Conservation (phyloP, 2,329 filamentous ascomycete genomes). For the Chaetomium globosum region DNA sequence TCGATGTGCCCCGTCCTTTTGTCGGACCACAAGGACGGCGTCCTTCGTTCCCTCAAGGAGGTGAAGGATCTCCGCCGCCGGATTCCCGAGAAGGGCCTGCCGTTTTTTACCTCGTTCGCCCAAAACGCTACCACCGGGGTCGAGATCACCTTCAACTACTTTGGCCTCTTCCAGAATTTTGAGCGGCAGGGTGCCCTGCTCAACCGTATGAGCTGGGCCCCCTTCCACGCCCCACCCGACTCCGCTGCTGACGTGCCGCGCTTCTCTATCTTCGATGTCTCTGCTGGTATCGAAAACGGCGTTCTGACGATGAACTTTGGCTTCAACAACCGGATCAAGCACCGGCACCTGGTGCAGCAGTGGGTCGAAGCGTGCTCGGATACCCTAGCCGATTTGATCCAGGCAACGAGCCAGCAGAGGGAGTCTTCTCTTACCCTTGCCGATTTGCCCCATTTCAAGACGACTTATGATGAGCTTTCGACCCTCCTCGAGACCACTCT, state of each 20-base stretch:
- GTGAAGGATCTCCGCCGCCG: slow-evolving; percentile 4
- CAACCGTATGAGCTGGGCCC: slow-evolving; percentile 21
- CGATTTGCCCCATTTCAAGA: slow-evolving; percentile 40
- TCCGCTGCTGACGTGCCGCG: slow-evolving; percentile 16
- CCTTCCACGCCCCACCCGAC: slow-evolving; percentile 12
- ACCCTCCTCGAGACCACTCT: slow-evolving; percentile 19
- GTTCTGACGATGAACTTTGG: slow-evolving; percentile 16
- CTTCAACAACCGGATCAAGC: slow-evolving; percentile 20
- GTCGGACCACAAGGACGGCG: slow-evolving; percentile 16
- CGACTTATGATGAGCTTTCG: slow-evolving; percentile 37
- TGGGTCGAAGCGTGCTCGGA: slow-evolving; percentile 23
- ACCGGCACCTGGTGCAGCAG: slow-evolving; percentile 19
- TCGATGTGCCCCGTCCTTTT: slow-evolving; percentile 44
- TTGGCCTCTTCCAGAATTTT: slow-evolving; percentile 49
- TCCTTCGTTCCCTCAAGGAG: slow-evolving; percentile 4
- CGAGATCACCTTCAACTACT: slow-evolving; percentile 54
- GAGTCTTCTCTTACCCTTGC: slow-evolving; percentile 36
- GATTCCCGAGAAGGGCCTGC: slow-evolving; percentile 13
- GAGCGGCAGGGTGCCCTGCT: slow-evolving; percentile 39
- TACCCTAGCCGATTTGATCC: slow-evolving; percentile 5
- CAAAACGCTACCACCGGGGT: slow-evolving; percentile 29
- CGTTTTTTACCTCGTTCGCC: slow-evolving; percentile 16
- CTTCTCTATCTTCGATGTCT: slow-evolving; percentile 31
- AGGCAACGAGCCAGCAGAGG: neutral
- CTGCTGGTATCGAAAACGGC: slow-evolving; percentile 28